Conservation (phyloP, 176 grass and related monocot genomes). For the Oryza glumipatula region DNA sequence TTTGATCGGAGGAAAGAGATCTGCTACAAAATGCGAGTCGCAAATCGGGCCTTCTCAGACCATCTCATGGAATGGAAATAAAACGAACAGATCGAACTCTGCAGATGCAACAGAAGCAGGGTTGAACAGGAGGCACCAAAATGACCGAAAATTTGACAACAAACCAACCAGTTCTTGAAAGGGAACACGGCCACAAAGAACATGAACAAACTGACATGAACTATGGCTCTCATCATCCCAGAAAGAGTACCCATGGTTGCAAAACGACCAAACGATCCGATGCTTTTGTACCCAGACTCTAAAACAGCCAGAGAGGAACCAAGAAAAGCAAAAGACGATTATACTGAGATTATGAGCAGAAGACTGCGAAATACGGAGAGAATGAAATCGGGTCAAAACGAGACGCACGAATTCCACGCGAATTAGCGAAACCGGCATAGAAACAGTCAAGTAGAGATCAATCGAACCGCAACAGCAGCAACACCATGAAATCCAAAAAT, state of each 20-base stretch:
- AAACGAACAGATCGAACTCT: slow-evolving; percentile 15
- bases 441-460: slow-evolving; percentile 23
- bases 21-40: slow-evolving; percentile 46
- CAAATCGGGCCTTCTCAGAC: slow-evolving; percentile 21
- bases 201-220: slow-evolving; percentile 18
- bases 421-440: slow-evolving; percentile 3
- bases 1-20: slow-evolving; percentile 32
- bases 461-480: slow-evolving; percentile 3
- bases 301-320: slow-evolving; percentile 18
- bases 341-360: slow-evolving; percentile 6
- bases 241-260: neutral
- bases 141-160: neutral
- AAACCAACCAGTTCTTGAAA: neutral
- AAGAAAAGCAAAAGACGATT: neutral
- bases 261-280: neutral
- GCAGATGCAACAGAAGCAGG: neutral
- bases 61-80: slow-evolving; percentile 8
- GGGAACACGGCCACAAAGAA: neutral
- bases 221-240: neutral
- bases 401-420: neutral
- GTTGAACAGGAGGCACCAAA: neutral
- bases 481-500: slow-evolving; percentile 1
- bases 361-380: neutral
- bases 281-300: neutral
- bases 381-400: neutral